Conservation (phyloP, 495 filamentous ascomycete genomes). For the Neurospora sp. region DNA sequence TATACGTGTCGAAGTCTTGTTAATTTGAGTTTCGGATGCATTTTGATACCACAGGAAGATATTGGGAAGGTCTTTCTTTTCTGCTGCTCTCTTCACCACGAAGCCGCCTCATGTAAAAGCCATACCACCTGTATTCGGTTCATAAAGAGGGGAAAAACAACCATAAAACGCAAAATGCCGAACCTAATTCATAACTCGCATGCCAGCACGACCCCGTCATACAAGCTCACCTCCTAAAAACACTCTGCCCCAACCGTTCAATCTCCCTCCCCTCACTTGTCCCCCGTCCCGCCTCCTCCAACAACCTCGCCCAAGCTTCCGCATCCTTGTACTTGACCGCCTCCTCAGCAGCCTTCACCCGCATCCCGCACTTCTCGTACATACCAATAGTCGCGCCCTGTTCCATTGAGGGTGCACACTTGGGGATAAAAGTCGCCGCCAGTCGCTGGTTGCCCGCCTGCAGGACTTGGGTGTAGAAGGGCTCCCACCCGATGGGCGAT, state of each 20-base stretch:
- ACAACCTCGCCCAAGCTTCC: conserved; percentile 39
- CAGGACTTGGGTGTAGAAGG: conserved; percentile 84
- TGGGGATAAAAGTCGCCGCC: conserved; percentile 75
- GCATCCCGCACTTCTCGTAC: conserved; percentile 93
- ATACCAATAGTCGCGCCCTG: conserved; percentile 65
- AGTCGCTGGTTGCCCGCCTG: conserved; percentile 84
- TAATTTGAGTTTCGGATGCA: not conserved
- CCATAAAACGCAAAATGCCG: too few relatives aligned
- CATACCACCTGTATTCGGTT: not conserved
- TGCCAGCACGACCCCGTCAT: too few relatives aligned
- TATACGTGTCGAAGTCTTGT: not conserved
- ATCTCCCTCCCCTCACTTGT: conserved; percentile 37
- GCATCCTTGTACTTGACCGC: conserved; percentile 73
- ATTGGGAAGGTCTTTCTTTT: too few relatives aligned
- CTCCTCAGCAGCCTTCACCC: conserved; percentile 85
- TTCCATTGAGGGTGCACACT: conserved; percentile 49
- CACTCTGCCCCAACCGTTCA: conserved; percentile 30
- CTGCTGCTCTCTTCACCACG: too few relatives aligned
- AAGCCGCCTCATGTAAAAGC: not conserved
- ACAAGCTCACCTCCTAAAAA: conserved; percentile 30
- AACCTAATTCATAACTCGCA: not conserved
- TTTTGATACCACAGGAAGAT: not conserved
- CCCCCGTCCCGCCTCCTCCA: conserved; percentile 34
- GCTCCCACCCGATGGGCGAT: conserved; percentile 96
- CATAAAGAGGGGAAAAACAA: too few relatives aligned